A percentile compares a stretch with the other conserved stretches of the same genome.
These are phyloP conservation scores for Psilocybe cubensis DNA, from an alignment of 768 basidiomycete species.

Conservation along the genomic window DNA sequence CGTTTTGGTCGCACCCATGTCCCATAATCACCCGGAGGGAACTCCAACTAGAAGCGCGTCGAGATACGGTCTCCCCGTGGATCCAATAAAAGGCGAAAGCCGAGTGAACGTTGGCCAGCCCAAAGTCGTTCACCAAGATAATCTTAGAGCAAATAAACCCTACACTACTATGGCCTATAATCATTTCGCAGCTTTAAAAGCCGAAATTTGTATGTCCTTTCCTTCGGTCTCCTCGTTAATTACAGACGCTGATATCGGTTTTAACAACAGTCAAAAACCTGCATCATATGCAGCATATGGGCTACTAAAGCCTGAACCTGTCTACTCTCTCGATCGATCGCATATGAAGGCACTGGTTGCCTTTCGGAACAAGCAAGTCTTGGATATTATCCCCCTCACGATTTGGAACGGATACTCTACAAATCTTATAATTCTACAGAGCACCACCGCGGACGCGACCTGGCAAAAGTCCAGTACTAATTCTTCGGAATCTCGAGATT, in stretches of 20 bases:
- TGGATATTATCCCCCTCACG: constrained; percentile 2
- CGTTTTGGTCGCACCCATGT: constrained; percentile 27
- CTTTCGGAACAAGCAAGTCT: constrained; percentile 8
- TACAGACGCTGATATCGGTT: neutral
- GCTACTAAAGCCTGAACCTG: constrained; percentile 1
- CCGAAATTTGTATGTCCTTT: constrained; percentile 25
- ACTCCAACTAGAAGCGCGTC: constrained; percentile 26
- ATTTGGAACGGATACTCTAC: constrained; percentile 1
- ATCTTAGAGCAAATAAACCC: constrained; percentile 25
- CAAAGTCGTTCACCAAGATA: constrained; percentile 24
- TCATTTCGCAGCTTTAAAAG: constrained; percentile 21
- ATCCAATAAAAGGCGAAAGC: constrained; percentile 29
- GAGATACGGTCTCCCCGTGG: constrained; percentile 28
- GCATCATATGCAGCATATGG: constrained; percentile 6
- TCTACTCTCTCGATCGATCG: constrained; percentile 6
- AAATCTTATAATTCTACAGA: neutral
- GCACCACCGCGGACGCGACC: neutral
- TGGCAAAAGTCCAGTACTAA: neutral
- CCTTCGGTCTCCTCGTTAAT: too few relatives aligned
- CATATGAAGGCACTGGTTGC: constrained; percentile 16
- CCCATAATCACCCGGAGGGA: constrained; percentile 26
- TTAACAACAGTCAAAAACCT: constrained; percentile 9
- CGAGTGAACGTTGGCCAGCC: constrained; percentile 26
- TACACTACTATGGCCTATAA: constrained; percentile 22
- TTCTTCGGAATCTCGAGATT: constrained; percentile 3